A percentile compares a stretch with the other conserved stretches of the same genome.
Conservation (phyloP, 2,329 filamentous ascomycete genomes). For the Dactylonectria estremocensis region DNA sequence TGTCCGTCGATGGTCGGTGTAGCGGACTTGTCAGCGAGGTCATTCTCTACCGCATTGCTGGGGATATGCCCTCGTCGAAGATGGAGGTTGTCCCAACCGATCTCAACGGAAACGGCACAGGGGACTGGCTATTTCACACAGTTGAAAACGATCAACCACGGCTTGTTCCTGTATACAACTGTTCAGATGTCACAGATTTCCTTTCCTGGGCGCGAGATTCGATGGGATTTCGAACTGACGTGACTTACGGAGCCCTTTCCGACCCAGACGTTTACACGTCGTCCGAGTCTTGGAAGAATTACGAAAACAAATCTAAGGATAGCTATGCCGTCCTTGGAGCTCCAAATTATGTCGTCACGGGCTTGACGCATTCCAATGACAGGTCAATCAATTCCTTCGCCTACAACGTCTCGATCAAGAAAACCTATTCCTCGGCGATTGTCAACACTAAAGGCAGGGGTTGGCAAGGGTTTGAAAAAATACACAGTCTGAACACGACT, state of each 20-base stretch:
- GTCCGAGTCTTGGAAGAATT: not conserved
- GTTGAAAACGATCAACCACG: not conserved
- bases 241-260: constrained; percentile 5
- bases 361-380: constrained; percentile 1
- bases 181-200: not conserved
- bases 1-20: constrained; percentile 8
- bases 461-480: constrained; percentile 8
- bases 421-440: constrained; percentile 3
- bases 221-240: constrained; percentile 11
- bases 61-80: not conserved
- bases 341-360: constrained; percentile 9
- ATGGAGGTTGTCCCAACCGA: constrained; percentile 8
- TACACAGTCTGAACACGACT: not conserved
- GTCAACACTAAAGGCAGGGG: constrained; percentile 11
- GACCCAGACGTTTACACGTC: constrained; percentile 5
- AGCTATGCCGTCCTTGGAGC: constrained; percentile 3
- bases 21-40: not conserved
- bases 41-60: not conserved
- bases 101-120: constrained; percentile 16
- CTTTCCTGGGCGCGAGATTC: constrained; percentile 11
- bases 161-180: constrained; percentile 12
- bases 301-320: not conserved
- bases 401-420: constrained; percentile 3
- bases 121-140: constrained; percentile 14
- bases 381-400: not conserved